These are phyloP conservation scores for Aspergillus ustus DNA, from an alignment of 2,329 filamentous ascomycete species.

Conservation along the genomic window DNA sequence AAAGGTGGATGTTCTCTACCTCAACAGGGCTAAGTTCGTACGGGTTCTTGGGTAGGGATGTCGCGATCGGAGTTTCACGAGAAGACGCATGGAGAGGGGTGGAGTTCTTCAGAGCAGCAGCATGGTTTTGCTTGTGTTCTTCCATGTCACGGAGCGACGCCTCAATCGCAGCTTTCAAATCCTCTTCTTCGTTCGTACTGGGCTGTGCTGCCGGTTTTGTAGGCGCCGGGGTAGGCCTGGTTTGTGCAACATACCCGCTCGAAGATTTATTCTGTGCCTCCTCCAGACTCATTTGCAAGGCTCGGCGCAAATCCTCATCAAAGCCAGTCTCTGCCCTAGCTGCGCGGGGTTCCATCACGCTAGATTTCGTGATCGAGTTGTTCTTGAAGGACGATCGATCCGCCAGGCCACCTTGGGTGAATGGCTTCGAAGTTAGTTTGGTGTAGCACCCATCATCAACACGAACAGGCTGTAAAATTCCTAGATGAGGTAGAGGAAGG, in stretches of 20 bases:
- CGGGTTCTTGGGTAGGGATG: conserved; percentile 78
- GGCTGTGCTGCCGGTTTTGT: conserved; percentile 49
- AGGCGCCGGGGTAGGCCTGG: conserved; percentile 48
- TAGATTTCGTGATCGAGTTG: conserved; percentile 65
- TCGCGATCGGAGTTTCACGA: conserved; percentile 52
- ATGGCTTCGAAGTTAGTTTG: conserved; percentile 77
- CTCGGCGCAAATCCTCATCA: conserved; percentile 91
- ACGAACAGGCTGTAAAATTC: conserved; percentile 86
- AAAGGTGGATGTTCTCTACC: conserved; percentile 96
- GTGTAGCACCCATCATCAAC: conserved; percentile 96
- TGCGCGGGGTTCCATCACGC: conserved; percentile 86
- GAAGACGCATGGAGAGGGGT: conserved; percentile 59
- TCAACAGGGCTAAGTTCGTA: conserved; percentile 93
- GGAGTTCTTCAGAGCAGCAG: conserved; percentile 81
- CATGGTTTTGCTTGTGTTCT: conserved; percentile 91
- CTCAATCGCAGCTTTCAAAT: conserved; percentile 92
- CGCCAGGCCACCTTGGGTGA: conserved; percentile 47
- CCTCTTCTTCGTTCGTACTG: conserved; percentile 74
- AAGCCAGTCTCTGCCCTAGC: conserved; percentile 88
- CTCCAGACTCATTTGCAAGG: conserved; percentile 94
- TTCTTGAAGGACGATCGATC: conserved; percentile 50
- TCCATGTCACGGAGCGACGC: conserved; percentile 97
- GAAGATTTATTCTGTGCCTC: conserved; percentile 78
- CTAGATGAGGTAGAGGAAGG: conserved; percentile 86
- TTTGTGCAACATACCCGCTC: conserved; percentile 72